Conservation (phyloP, 2,329 filamentous ascomycete genomes). For the Dendrostoma leiphaemia region DNA sequence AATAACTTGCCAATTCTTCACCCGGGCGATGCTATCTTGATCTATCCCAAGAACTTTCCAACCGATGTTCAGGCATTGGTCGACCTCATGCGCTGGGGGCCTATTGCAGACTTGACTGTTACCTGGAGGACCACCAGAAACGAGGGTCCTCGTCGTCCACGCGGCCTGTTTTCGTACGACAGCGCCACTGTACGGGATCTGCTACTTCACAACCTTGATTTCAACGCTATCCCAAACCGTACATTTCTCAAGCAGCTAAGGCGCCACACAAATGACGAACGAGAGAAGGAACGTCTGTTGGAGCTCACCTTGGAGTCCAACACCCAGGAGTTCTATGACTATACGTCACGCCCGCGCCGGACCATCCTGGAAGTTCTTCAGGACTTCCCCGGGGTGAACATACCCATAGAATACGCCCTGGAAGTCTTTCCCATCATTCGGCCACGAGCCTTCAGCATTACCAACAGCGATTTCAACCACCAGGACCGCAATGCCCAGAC, state of each 20-base stretch:
- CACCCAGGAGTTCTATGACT: slow-evolving; percentile 92
- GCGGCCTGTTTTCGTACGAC: slow-evolving; percentile 36
- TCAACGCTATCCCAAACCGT: slow-evolving; percentile 83
- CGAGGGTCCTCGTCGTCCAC: slow-evolving; percentile 17
- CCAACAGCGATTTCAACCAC: slow-evolving; percentile 53
- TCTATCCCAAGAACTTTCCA: slow-evolving; percentile 86
- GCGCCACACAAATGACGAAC: slow-evolving; percentile 68
- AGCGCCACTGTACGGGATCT: slow-evolving; percentile 68
- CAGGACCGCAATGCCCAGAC: background rate
- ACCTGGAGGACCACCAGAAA: slow-evolving; percentile 21
- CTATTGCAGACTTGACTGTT: slow-evolving; percentile 63
- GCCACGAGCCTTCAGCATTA: slow-evolving; percentile 92
- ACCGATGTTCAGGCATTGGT: slow-evolving; percentile 78
- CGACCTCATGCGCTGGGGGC: slow-evolving; percentile 73
- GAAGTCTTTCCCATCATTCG: slow-evolving; percentile 78
- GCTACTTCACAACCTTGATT: slow-evolving; percentile 80
- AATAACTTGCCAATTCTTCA: slow-evolving; percentile 36
- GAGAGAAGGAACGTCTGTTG: slow-evolving; percentile 76
- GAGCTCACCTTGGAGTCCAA: slow-evolving; percentile 80
- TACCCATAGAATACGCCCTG: slow-evolving; percentile 72
- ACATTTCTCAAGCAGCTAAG: slow-evolving; percentile 80
- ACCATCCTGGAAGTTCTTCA: slow-evolving; percentile 90
- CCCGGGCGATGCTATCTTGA: slow-evolving; percentile 77
- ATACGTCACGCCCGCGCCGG: slow-evolving; percentile 84
- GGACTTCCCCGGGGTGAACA: slow-evolving; percentile 80